phyloP scores from a whole-genome alignment of 345 rosid species.

The Syzygium aqueum region DNA sequence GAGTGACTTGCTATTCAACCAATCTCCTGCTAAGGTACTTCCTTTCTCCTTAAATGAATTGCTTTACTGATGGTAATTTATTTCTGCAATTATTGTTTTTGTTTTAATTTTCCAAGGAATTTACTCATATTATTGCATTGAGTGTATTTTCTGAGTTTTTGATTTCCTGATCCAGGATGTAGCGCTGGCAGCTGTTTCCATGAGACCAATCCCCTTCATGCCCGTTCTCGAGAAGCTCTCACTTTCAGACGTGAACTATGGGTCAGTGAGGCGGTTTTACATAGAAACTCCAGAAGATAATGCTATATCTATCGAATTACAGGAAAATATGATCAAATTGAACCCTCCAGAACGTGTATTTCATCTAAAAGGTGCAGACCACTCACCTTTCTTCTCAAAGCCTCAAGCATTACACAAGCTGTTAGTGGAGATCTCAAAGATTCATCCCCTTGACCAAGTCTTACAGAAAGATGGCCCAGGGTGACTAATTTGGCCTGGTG shows the following conservation, averaged over 20 bases:
- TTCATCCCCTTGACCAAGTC: slow-evolving; percentile 1
- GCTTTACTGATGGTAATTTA: not conserved
- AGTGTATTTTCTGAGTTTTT: not conserved
- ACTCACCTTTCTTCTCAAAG: slow-evolving; percentile 95
- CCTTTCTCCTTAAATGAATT: not conserved
- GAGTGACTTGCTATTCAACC: slow-evolving; percentile 71
- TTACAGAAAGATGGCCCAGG: not conserved
- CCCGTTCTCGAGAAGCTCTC: slow-evolving; percentile 83
- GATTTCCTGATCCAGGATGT: slow-evolving; percentile 44
- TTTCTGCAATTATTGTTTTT: not conserved
- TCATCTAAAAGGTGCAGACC: slow-evolving; percentile 80
- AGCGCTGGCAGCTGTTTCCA: slow-evolving; percentile 88
- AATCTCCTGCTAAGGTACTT: slow-evolving; percentile 75
- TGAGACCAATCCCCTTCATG: slow-evolving; percentile 85
- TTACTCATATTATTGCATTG: not conserved
- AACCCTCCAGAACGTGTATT: slow-evolving; percentile 76
- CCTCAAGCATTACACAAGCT: slow-evolving; percentile 91
- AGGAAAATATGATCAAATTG: slow-evolving; percentile 64
- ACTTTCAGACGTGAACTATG: slow-evolving; percentile 57
- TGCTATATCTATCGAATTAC: slow-evolving; percentile 57
- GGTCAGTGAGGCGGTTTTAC: slow-evolving; percentile 85
- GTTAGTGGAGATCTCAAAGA: slow-evolving; percentile 69
- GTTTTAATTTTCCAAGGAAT: not conserved
- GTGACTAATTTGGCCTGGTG: not conserved
- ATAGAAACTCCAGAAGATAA: slow-evolving; percentile 69